Evolutionary conservation across 148 eudicot species (phyloP), one percentile per base, ranked within the genome.

Genomic region (Nepenthes gracilis): DNA sequence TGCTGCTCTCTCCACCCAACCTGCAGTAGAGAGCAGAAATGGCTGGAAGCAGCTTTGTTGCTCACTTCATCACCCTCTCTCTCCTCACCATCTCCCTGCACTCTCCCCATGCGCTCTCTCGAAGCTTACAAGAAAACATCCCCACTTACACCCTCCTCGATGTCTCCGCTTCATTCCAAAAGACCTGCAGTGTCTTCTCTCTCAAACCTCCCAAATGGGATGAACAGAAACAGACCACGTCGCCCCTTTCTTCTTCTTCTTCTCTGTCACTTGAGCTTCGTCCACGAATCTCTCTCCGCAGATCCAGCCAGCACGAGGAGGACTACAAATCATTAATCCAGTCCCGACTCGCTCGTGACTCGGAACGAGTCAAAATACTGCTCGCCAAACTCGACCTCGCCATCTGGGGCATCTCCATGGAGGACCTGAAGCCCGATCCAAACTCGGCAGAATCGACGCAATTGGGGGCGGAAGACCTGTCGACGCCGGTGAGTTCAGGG

Each of bases 311-410:
- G 66, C 23, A 23, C 23, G 23, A 23, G 23, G 40, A 53, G 0
- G 72, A 80, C 74, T 91, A 91, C 71, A 49, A 70, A 0, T 47
- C 74, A 1, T 74, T 91, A 6, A 85, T 88, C 0, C 67, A 59
- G 32, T 65, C 84, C 11, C 80, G 97, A 2, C 82, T 91, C 50
- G 80, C 77, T 2, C 92, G 96, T 9, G 97, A 91, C 81, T 34
- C 79, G 0, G 68, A 73, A 58, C 81, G 86, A 2, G 82, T 83
- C 37, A 36, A 65, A 43, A 77, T 84, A 0, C 50, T 85, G 43
- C 2, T 34, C 7, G 11, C 84, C 0, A 70, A 62, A 13, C 67
- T 67, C 14, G 70, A 79, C 2, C 63, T 73, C 13, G 47, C 71
- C 2, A 38, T 69, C 35, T 59, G 23, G 0, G 76, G 80, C 4